Percentiles rank a stretch among this genome's conserved stretches.
phyloP scores from a whole-genome alignment of 208 protist genomes.

The Ichthyophonus hoferi region DNA sequence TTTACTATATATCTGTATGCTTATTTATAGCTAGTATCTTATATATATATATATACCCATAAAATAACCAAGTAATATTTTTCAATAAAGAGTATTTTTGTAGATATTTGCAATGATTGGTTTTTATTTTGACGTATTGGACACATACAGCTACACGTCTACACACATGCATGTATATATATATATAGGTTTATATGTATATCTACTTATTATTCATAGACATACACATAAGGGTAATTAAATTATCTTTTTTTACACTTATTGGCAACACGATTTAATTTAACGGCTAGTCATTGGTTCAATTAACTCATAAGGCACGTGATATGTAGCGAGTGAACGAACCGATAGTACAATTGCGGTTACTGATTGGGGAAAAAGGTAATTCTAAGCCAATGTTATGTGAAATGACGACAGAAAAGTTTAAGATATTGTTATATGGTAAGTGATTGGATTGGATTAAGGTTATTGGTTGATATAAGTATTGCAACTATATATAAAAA shows the following conservation, averaged over 20 bases:
- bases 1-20: not conserved
- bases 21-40: not conserved
- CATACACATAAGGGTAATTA: too few relatives aligned
- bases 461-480: too few relatives aligned
- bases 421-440: not conserved
- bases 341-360: not conserved
- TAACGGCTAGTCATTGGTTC: too few relatives aligned
- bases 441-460: too few relatives aligned
- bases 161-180: not conserved
- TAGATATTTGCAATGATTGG: not conserved
- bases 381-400: not conserved
- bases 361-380: not conserved
- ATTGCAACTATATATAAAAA: too few relatives aligned
- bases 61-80: too few relatives aligned
- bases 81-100: too few relatives aligned
- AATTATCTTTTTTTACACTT: not conserved
- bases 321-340: not conserved
- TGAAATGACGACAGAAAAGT: not conserved
- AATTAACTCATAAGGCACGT: too few relatives aligned
- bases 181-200: not conserved
- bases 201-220: not conserved
- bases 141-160: not conserved
- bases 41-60: not conserved
- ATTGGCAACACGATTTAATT: too few relatives aligned
- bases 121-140: not conserved